These are phyloP conservation scores for Ceratocystis albifundus DNA, from an alignment of 2,329 filamentous ascomycete species.

Conservation along the genomic window DNA sequence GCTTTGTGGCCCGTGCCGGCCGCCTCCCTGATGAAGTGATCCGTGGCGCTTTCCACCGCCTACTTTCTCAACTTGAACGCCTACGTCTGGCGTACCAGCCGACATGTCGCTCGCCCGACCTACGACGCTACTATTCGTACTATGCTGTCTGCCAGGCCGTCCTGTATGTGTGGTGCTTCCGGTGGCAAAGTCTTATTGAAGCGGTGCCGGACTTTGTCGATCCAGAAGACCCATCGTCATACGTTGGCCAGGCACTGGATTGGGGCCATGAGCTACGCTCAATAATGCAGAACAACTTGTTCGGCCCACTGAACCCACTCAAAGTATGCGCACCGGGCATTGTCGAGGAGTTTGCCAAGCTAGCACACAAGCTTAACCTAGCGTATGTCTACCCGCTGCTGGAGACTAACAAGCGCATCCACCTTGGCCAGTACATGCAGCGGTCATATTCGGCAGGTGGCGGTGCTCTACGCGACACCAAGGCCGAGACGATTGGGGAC, in stretches of 20 bases:
- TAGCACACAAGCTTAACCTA: conserved; percentile 74
- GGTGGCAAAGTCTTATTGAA: conserved; percentile 79
- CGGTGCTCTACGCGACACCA: conserved; percentile 28
- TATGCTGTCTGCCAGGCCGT: conserved; percentile 82
- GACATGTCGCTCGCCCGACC: conserved; percentile 69
- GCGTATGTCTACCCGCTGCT: conserved; percentile 82
- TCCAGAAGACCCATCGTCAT: conserved; percentile 49
- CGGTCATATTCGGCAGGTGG: conserved; percentile 43
- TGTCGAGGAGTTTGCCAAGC: conserved; percentile 79
- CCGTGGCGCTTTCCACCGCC: conserved; percentile 67
- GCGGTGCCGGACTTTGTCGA: conserved; percentile 49
- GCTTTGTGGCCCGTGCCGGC: conserved; percentile 82
- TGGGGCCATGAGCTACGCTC: conserved; percentile 69
- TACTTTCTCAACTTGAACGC: conserved; percentile 64
- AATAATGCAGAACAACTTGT: conserved; percentile 63
- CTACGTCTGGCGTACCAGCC: conserved; percentile 63
- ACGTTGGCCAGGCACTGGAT: conserved; percentile 57
- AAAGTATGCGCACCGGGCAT: conserved; percentile 89
- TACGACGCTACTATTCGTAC: conserved; percentile 71
- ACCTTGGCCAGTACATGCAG: conserved; percentile 58
- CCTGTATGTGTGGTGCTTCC: conserved; percentile 93
- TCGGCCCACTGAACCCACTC: conserved; percentile 82
- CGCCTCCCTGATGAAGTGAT: conserved; percentile 66
- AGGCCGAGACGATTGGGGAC: conserved; percentile 32
- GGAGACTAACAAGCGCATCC: conserved; percentile 83